Conservation (phyloP, 345 rosid genomes). For the Aquilaria yunnanensis region DNA sequence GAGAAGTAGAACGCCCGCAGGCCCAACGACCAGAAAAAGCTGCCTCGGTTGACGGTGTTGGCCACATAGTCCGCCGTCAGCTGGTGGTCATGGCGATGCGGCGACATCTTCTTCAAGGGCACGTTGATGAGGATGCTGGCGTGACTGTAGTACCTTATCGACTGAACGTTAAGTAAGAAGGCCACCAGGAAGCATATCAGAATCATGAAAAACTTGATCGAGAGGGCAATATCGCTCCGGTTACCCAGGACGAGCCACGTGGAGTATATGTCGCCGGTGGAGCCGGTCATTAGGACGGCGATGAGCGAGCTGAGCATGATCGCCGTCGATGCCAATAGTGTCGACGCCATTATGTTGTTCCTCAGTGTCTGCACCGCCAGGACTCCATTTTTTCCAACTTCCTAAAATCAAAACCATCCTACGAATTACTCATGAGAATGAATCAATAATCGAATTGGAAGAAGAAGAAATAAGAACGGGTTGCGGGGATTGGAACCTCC, state of each 20-base stretch:
- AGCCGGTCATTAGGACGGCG: conserved; percentile 53
- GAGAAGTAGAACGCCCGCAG: conserved; percentile 90
- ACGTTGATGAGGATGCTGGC: conserved; percentile 83
- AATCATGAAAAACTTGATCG: conserved; percentile 66
- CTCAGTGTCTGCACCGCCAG: conserved; percentile 86
- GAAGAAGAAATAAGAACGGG: not conserved
- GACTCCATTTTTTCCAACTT: conserved; percentile 64
- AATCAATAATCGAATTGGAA: not conserved
- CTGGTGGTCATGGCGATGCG: conserved; percentile 22
- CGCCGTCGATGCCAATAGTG: conserved; percentile 78
- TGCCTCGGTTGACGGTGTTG: conserved; percentile 60
- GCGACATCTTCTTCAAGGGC: conserved; percentile 45
- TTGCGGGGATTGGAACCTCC: conserved; percentile 44
- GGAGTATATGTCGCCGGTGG: conserved; percentile 16
- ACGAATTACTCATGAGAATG: not conserved
- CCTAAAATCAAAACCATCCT: conserved; percentile 24
- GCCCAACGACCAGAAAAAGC: conserved; percentile 92
- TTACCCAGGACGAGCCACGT: conserved; percentile 44
- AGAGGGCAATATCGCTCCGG: conserved; percentile 41
- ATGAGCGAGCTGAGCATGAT: conserved; percentile 76
- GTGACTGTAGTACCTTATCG: conserved; percentile 85
- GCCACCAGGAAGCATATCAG: conserved; percentile 66
- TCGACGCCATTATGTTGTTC: conserved; percentile 96
- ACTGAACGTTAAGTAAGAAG: conserved; percentile 63
- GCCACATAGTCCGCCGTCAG: conserved; percentile 60